These are phyloP conservation scores for Eimeria sp. DNA, from an alignment of 169 alveolate genomes.

Conservation along the genomic window DNA sequence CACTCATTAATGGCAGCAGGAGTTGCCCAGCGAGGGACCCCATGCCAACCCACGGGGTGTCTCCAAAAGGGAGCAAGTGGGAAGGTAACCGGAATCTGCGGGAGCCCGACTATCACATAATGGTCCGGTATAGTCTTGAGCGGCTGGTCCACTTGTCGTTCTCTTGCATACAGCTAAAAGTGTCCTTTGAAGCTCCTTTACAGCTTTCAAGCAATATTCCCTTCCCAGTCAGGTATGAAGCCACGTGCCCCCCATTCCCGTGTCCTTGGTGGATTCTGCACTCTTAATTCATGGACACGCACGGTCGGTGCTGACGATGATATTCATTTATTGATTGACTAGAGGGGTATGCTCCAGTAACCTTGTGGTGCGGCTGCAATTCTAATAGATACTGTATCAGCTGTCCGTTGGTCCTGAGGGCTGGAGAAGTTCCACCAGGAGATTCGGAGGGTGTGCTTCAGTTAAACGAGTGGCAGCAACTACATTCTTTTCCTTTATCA, in stretches of 20 bases:
- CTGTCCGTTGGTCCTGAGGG: constrained; percentile 52
- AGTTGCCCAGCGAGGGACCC: neutral
- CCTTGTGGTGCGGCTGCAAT: neutral
- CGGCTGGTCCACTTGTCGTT: constrained; percentile 62
- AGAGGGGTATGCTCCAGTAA: neutral
- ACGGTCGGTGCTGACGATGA: neutral
- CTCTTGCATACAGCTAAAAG: constrained; percentile 75
- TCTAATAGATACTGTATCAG: constrained; percentile 3
- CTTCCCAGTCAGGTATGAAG: constrained; percentile 54
- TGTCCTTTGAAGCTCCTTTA: constrained; percentile 74
- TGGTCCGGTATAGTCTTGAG: constrained; percentile 10
- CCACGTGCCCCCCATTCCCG: neutral
- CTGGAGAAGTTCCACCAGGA: constrained; percentile 64
- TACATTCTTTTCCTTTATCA: constrained; percentile 47
- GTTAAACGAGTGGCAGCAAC: constrained; percentile 29
- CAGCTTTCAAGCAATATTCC: constrained; percentile 70
- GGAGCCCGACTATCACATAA: constrained; percentile 46
- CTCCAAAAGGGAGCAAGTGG: neutral
- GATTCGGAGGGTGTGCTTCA: constrained; percentile 66
- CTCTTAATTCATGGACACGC: neutral
- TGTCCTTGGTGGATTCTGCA: neutral
- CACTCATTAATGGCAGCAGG: neutral
- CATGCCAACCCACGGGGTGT: neutral
- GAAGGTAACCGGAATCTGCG: neutral
- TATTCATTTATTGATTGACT: neutral